Conservation (phyloP, 257 asterid genomes). For the Ehretia macrophylla region DNA sequence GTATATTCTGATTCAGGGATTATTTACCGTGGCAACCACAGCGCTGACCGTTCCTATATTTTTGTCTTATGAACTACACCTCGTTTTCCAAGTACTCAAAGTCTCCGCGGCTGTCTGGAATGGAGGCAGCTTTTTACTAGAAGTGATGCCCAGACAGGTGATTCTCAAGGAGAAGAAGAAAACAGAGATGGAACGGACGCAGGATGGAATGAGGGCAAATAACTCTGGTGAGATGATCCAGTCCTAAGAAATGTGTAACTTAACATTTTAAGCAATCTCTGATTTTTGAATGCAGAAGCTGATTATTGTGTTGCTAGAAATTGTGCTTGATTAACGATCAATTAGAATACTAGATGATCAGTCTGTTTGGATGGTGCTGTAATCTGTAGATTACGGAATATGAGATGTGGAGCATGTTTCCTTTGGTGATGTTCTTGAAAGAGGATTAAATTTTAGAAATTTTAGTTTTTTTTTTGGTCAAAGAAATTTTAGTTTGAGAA, state of each 20-base stretch:
- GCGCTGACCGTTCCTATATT: constrained; percentile 90
- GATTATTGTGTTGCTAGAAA: not conserved
- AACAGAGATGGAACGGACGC: constrained; percentile 45
- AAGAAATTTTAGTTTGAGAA: not conserved
- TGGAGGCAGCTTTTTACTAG: constrained; percentile 87
- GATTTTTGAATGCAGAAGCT: not conserved
- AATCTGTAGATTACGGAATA: constrained; percentile 1
- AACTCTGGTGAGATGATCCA: constrained; percentile 21
- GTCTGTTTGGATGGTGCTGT: not conserved
- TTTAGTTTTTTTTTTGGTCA: too few relatives aligned
- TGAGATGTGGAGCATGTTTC: not conserved
- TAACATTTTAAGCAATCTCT: not conserved
- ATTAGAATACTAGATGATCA: not conserved
- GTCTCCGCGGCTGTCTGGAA: constrained; percentile 88
- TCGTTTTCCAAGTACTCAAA: constrained; percentile 75
- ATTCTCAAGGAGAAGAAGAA: constrained; percentile 78
- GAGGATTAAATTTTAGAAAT: not conserved
- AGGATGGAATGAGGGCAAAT: constrained; percentile 13
- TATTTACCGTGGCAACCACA: constrained; percentile 82
- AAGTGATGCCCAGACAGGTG: constrained; percentile 96
- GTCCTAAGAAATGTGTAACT: constrained; percentile 18
- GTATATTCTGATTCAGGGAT: constrained; percentile 82
- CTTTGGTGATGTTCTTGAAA: not conserved
- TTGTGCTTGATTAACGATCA: not conserved
- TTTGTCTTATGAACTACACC: constrained; percentile 66